phyloP scores from a whole-genome alignment of 2,329 filamentous ascomycete genomes.

The Monilinia vaccinii-corymbosi region DNA sequence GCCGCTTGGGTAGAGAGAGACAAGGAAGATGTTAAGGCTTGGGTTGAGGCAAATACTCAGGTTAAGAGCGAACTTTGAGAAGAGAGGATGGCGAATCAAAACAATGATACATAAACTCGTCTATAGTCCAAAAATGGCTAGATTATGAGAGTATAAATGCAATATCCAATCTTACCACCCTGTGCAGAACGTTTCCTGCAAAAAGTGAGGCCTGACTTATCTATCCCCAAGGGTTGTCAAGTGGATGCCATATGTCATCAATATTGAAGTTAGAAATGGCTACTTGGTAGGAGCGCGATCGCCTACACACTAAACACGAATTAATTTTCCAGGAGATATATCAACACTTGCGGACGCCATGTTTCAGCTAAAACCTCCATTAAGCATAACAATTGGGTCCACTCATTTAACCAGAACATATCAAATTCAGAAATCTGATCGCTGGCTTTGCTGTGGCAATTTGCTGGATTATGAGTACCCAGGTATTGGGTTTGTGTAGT shows the following conservation, averaged over 20 bases:
- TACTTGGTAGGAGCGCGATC: no score
- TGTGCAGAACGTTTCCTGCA: background rate
- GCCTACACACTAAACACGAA: no score
- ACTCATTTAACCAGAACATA: no score
- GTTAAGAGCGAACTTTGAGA: conserved; percentile 27
- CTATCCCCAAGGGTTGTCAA: background rate
- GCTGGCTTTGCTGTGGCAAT: background rate
- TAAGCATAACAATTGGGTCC: no score
- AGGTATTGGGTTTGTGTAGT: background rate
- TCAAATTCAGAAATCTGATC: background rate
- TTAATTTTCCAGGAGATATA: background rate
- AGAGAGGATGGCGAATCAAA: background rate
- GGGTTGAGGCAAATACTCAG: conserved; percentile 52
- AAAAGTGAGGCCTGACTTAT: background rate
- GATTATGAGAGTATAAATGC: background rate
- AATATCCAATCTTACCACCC: background rate
- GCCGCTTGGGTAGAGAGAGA: conserved; percentile 72
- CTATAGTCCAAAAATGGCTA: background rate
- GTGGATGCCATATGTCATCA: background rate
- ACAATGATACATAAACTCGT: background rate
- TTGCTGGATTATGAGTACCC: background rate
- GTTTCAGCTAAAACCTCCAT: background rate
- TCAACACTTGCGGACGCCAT: background rate
- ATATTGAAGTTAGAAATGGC: no score
- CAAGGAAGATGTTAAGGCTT: conserved; percentile 62